Conservation (phyloP, 176 grass and related monocot genomes). For the Triticum dicoccoides region DNA sequence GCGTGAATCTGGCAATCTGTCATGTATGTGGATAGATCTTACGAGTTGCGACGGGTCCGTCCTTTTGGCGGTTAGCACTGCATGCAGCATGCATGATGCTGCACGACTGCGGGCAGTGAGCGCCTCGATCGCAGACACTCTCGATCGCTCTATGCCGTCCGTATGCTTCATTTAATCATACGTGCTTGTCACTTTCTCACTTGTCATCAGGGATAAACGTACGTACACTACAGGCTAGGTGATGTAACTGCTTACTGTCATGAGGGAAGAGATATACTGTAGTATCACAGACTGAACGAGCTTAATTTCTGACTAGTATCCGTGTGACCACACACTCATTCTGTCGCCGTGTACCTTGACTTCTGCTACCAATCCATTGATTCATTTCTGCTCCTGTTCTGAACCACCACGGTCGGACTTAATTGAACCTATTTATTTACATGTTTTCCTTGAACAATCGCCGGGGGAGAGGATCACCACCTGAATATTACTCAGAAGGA, state of each 20-base stretch:
- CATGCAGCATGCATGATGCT: constrained; percentile 1
- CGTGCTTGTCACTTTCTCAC: not conserved
- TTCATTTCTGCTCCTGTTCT: not conserved
- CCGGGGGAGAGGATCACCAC: no score
- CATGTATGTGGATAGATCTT: not conserved
- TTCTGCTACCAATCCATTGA: not conserved
- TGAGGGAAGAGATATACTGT: not conserved
- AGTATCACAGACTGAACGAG: not conserved
- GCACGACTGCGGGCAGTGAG: not conserved
- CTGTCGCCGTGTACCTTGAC: not conserved
- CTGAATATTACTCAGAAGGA: no score
- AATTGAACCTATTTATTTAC: not conserved
- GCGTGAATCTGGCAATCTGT: not conserved
- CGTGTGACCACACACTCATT: constrained; percentile 8
- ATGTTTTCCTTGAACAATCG: no score
- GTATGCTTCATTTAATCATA: not conserved
- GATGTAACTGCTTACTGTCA: not conserved
- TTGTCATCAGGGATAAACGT: not conserved
- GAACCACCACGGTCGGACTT: not conserved
- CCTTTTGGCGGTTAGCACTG: constrained; percentile 10
- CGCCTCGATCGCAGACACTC: not conserved
- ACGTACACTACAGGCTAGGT: not conserved
- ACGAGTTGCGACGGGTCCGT: not conserved
- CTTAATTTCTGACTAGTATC: not conserved
- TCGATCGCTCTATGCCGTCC: not conserved